Evolutionary conservation across 169 alveolate species (phyloP).

Genomic region (Prorocentrum cordatum): DNA sequence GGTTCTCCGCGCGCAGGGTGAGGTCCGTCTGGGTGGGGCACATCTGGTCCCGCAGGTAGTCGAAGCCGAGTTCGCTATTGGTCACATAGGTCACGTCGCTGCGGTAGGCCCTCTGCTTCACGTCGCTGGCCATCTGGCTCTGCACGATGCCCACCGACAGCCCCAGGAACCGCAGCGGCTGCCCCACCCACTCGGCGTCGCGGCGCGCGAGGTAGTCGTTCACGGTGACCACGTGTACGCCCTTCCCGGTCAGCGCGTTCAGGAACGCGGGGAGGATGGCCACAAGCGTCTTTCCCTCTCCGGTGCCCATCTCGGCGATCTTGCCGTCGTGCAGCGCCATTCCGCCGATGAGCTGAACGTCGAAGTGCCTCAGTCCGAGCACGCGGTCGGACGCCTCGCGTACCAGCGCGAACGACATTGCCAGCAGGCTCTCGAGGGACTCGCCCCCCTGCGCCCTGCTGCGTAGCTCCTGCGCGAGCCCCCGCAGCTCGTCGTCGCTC

Average conservation of each 20-base stretch:
- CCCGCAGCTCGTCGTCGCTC: too few relatives aligned
- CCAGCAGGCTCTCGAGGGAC: constrained; percentile 22
- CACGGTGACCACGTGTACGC: constrained; percentile 66
- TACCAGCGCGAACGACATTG: constrained; percentile 41
- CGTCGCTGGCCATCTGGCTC: not conserved
- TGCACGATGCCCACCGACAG: constrained; percentile 63
- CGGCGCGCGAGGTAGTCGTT: constrained; percentile 68
- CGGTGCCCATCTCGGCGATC: constrained; percentile 65
- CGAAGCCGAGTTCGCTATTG: constrained; percentile 2
- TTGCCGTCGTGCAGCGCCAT: constrained; percentile 68
- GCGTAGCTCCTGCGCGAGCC: too few relatives aligned
- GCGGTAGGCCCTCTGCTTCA: constrained; percentile 14
- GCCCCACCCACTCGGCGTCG: constrained; percentile 60
- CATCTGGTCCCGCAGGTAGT: constrained; percentile 55
- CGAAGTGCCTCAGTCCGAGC: constrained; percentile 65
- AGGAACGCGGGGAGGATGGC: constrained; percentile 63
- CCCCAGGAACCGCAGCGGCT: constrained; percentile 58
- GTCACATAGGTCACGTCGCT: constrained; percentile 64
- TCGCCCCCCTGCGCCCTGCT: too few relatives aligned
- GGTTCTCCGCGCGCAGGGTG: constrained; percentile 15
- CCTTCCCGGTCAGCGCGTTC: constrained; percentile 51
- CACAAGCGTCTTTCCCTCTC: constrained; percentile 56
- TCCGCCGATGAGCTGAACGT: constrained; percentile 70
- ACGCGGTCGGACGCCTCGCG: constrained; percentile 60
- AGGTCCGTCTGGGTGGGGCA: constrained; percentile 42